phyloP scores from a whole-genome alignment of 202 grass and related monocot species.

The Alloteropsis angusta region DNA sequence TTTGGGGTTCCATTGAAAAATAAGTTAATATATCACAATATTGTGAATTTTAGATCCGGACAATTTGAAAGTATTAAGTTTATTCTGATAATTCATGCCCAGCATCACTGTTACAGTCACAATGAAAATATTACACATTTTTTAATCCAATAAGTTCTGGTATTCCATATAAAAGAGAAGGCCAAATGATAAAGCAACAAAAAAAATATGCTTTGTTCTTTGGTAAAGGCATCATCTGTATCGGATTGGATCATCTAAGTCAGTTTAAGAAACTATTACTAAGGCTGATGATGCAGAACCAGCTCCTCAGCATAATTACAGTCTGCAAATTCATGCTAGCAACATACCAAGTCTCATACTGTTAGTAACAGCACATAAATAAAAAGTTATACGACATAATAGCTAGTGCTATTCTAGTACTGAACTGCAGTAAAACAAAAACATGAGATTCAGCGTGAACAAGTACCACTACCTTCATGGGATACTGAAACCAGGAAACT shows the following conservation, averaged over 20 bases:
- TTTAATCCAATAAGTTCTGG: too few relatives aligned
- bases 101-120: not conserved
- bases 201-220: not conserved
- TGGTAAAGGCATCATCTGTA: not conserved
- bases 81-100: not conserved
- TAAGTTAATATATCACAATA: not conserved
- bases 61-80: not conserved
- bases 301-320: not conserved
- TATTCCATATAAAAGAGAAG: not conserved
- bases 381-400: not conserved
- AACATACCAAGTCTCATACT: not conserved
- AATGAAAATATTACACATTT: not conserved
- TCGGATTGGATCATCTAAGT: not conserved
- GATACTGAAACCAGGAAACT: constrained; percentile 13
- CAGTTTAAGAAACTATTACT: not conserved
- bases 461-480: constrained; percentile 40
- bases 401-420: not conserved
- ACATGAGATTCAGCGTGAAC: not conserved
- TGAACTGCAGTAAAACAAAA: not conserved
- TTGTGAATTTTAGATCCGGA: not conserved
- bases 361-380: not conserved
- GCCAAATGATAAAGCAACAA: not conserved
- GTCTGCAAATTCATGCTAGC: not conserved
- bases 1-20: not conserved
- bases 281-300: not conserved